Percentiles rank a stretch among this genome's conserved stretches.
These are phyloP conservation scores for Stachybotrys chlorohalonatus DNA, from an alignment of 2,329 filamentous ascomycete species.

Conservation along the genomic window DNA sequence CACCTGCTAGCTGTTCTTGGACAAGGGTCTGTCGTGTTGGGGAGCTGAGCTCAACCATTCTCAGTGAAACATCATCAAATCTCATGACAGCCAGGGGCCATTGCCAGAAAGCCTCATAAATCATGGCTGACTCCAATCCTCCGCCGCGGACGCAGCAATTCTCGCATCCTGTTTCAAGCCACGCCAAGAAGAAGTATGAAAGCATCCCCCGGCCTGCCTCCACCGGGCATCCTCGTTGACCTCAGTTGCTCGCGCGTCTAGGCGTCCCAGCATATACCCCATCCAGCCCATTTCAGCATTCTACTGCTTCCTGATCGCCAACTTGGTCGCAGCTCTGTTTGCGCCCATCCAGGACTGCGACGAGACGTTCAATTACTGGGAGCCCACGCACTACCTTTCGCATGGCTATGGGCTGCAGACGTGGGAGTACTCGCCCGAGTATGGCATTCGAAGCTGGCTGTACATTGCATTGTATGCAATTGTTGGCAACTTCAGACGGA, in stretches of 20 bases:
- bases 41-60: background rate
- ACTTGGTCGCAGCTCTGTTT: conserved; percentile 67
- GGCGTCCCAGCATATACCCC: conserved; percentile 46
- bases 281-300: conserved; percentile 70
- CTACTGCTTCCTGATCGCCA: conserved; percentile 67
- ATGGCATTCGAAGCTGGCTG: conserved; percentile 90
- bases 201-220: background rate
- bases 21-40: background rate
- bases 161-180: conserved; percentile 38
- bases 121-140: background rate
- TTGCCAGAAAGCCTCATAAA: background rate
- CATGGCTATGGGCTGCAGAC: conserved; percentile 93
- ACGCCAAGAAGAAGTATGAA: conserved; percentile 43
- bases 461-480: conserved; percentile 76
- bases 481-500: conserved; percentile 55
- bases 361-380: conserved; percentile 99
- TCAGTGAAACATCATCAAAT: background rate
- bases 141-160: conserved; percentile 20
- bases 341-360: conserved; percentile 96
- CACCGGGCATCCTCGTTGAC: background rate
- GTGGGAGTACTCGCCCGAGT: conserved; percentile 96
- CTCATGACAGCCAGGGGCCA: background rate
- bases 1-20: background rate
- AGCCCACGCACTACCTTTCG: conserved; percentile 86
- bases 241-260: conserved; percentile 9